These are phyloP conservation scores for Brassica juncea DNA, from an alignment of 345 rosid genomes.

Conservation along the genomic window DNA sequence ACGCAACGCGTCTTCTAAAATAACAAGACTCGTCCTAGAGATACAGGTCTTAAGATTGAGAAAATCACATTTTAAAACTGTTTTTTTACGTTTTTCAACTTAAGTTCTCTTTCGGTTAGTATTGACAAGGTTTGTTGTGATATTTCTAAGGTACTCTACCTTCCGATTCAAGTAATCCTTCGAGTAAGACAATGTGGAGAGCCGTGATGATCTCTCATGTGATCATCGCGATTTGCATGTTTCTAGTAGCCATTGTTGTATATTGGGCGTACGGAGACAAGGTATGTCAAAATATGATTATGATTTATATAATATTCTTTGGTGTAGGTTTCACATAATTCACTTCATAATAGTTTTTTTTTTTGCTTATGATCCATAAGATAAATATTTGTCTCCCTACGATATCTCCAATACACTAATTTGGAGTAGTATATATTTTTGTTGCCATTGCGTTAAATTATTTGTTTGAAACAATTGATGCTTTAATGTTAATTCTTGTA, in stretches of 20 bases:
- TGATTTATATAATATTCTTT: not conserved
- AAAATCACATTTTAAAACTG: not conserved
- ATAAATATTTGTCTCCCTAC: not conserved
- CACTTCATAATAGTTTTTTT: not conserved
- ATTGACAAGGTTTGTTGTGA: not conserved
- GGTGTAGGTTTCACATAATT: not conserved
- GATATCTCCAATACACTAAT: not conserved
- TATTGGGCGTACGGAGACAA: constrained; percentile 71
- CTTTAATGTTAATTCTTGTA: not conserved
- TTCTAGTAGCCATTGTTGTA: constrained; percentile 61
- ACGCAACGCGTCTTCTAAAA: too few relatives aligned
- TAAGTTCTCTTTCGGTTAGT: not conserved
- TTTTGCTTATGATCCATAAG: not conserved
- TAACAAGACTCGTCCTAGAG: constrained; percentile 39
- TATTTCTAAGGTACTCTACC: constrained; percentile 70
- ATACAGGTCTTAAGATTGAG: not conserved
- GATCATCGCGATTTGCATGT: constrained; percentile 53
- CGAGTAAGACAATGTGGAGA: constrained; percentile 74
- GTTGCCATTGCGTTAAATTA: not conserved
- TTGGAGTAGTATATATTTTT: not conserved
- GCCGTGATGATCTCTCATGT: constrained; percentile 61
- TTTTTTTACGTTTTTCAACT: not conserved
- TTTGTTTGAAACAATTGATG: not conserved
- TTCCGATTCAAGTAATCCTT: constrained; percentile 66
- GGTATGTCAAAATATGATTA: constrained; percentile 27